Base-by-base conservation (phyloP, 23 red algal genomes). In the Gracilaria vermiculophylla region DNA sequence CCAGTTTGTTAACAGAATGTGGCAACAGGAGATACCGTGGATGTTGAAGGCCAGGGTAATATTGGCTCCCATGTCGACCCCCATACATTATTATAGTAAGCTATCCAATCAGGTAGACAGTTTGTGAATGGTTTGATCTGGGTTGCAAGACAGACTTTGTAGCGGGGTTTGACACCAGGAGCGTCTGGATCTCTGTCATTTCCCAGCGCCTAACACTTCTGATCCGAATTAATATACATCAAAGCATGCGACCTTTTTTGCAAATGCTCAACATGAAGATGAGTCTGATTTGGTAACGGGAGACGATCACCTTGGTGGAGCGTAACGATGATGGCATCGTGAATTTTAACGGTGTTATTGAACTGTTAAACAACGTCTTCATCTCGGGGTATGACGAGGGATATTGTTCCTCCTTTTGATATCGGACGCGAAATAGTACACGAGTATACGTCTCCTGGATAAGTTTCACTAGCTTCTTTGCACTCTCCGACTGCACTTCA, bases 101-200 rank as follows among this genome's bases (percentile, higher is more conserved):
- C 44, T 14, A 77, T 52, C 72, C 72, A 77, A 21, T 69, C 64
- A 21, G 35, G 8, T 41, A 69, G 64, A 42, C 40, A 69, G 15
- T 69, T 69, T 5, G 64, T 69, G 27, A 69, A 69, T 21, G 64
- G 64, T 25, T 69, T 69, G 64, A 69, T 69, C 20, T 69, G 64
- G 1, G 64, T 69, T 9, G 64, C 37, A 15, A 69, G 64, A 42
- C 64, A 69, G 1, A 69, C 19, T 42, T 69, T 34, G 27, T 69
- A 69, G 1, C 64, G 64, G 3, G 64, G 64, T 42, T 69, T 34
- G 5, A 34, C 35, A 69, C 40, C 64, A 23, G 13, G 10, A 13
- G 64, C 64, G 4, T 69, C 37, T 2, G 64, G 64, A 42, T 69
- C 64, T 17, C 32, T 36, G 37, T 69, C 64, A 21, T 69, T 34